These are phyloP conservation scores for Purpureocillium lavendulum DNA, from an alignment of 2,329 filamentous ascomycete genomes.

Conservation along the genomic window DNA sequence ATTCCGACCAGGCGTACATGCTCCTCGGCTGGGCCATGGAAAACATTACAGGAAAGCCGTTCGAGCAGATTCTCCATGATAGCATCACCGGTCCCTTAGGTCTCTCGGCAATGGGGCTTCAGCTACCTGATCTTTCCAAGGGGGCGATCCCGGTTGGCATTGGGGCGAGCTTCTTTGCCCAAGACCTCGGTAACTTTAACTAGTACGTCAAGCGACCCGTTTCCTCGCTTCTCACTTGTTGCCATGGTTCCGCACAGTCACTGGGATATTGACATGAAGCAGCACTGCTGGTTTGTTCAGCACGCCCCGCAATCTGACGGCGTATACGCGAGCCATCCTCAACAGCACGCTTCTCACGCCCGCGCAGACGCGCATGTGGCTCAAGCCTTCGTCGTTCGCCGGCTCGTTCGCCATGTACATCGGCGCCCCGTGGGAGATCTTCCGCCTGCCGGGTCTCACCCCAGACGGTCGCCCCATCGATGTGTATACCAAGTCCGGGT, in stretches of 20 bases:
- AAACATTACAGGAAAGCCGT: constrained; percentile 2
- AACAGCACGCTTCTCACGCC: constrained; percentile 6
- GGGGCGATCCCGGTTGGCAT: too few species aligned
- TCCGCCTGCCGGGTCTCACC: constrained; percentile 19
- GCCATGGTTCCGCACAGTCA: too few species aligned
- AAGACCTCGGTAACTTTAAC: too few species aligned
- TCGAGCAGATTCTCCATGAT: background rate
- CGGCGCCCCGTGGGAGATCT: constrained; percentile 25
- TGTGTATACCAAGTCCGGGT: constrained; percentile 22
- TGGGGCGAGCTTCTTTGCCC: too few species aligned
- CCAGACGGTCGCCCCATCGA: constrained; percentile 19
- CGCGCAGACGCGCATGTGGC: background rate
- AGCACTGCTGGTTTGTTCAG: constrained; percentile 22
- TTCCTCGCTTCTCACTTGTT: too few species aligned
- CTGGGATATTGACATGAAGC: too few species aligned
- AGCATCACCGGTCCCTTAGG: background rate
- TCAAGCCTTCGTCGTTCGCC: constrained; percentile 1
- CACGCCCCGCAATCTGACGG: constrained; percentile 16
- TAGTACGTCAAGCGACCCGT: too few species aligned
- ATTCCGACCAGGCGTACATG: constrained; percentile 1
- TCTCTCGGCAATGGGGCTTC: too few species aligned
- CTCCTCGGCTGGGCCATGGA: constrained; percentile 1
- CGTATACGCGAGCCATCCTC: constrained; percentile 17
- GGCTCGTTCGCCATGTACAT: constrained; percentile 16
- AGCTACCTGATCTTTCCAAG: too few species aligned